A percentile compares a stretch with the other conserved stretches of the same genome.
These are phyloP conservation scores for Chlorella variabilis DNA, from an alignment of 163 green algal genomes.

Conservation along the genomic window DNA sequence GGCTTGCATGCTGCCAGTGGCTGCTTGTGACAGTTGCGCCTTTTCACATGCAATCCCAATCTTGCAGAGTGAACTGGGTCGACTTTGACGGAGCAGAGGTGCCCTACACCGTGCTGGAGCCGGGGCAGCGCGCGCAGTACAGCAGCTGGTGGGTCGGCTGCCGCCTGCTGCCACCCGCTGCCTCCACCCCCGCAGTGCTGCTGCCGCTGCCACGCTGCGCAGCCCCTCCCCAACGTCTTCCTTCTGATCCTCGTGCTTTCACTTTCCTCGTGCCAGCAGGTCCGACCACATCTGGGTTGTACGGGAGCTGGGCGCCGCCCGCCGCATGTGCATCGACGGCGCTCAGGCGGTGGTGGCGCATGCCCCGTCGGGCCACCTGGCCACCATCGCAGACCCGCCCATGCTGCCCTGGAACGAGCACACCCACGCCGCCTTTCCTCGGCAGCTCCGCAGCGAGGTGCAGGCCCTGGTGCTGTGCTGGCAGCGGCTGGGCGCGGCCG, in stretches of 20 bases:
- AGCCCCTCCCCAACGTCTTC: not conserved
- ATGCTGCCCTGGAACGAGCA: conserved; percentile 2
- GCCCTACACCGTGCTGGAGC: conserved; percentile 13
- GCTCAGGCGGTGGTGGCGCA: conserved; percentile 1
- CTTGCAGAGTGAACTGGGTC: not conserved
- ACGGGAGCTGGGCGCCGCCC: not conserved
- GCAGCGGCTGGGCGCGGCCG: not conserved
- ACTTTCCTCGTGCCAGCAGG: no score
- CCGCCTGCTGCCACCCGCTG: not conserved
- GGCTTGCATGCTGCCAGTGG: no score
- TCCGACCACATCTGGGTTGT: not conserved
- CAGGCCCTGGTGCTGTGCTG: conserved; percentile 25
- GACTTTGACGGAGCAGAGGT: not conserved
- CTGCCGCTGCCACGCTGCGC: not conserved
- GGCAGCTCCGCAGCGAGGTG: not conserved
- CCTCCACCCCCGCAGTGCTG: not conserved
- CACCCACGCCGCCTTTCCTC: not conserved
- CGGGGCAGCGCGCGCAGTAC: not conserved
- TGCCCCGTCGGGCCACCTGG: not conserved
- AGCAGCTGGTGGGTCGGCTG: not conserved
- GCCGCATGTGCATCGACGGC: conserved; percentile 11
- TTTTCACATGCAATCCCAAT: no score
- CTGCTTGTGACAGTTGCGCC: no score
- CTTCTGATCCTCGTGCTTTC: not conserved
- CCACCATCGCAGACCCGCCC: not conserved